These are phyloP conservation scores for Medicago arabica DNA, from an alignment of 306 rosid genomes.

Conservation along the genomic window DNA sequence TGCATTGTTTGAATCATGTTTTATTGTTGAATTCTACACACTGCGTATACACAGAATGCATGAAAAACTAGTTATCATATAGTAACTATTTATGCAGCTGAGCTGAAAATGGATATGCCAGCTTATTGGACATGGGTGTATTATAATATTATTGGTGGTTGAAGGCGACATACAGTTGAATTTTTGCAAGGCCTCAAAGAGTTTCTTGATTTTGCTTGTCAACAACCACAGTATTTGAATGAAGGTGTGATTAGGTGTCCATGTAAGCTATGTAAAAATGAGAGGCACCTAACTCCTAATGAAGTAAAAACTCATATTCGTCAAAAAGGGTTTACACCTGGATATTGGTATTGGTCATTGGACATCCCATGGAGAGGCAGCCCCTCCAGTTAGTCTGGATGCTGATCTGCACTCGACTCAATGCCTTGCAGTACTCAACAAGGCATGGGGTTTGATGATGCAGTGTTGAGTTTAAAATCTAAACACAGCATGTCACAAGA, in stretches of 20 bases:
- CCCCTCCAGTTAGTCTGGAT: background rate
- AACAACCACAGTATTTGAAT: constrained; percentile 1
- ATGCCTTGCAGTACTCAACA: background rate
- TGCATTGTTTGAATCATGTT: background rate
- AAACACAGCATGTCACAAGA: constrained; percentile 24
- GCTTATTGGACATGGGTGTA: constrained; percentile 30
- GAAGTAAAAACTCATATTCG: constrained; percentile 27
- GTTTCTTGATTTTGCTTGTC: constrained; percentile 32
- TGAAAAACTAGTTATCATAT: background rate
- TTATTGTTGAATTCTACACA: background rate
- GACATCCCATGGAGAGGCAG: constrained; percentile 4
- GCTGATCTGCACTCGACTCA: background rate
- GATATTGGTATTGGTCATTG: constrained; percentile 33
- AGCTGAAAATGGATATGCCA: constrained; percentile 31
- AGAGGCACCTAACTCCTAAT: background rate
- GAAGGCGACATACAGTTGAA: background rate
- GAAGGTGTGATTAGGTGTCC: constrained; percentile 29
- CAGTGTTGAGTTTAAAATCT: constrained; percentile 10
- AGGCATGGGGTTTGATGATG: background rate
- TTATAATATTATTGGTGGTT: constrained; percentile 6
- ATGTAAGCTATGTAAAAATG: constrained; percentile 32
- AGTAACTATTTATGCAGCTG: background rate
- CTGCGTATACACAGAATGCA: background rate
- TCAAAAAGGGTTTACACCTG: constrained; percentile 15
- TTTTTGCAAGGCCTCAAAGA: constrained; percentile 28